Base-by-base conservation (phyloP, 2,329 filamentous ascomycete species). In the Beauveria scarabaeidicola region DNA sequence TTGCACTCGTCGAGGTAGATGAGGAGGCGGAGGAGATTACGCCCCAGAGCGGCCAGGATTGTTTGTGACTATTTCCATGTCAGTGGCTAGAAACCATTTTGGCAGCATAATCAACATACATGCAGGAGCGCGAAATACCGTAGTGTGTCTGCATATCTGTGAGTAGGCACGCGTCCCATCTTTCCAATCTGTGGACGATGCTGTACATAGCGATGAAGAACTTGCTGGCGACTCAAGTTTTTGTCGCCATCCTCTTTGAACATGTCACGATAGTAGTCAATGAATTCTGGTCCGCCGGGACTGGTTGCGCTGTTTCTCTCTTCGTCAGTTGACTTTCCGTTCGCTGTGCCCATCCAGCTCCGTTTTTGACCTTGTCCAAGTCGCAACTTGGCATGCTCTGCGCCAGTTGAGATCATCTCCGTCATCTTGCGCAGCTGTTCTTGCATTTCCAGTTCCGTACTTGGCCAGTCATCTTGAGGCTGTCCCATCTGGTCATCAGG, bases 41-140 rank as follows among this genome's bases (percentile, higher is more conserved):
- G 56, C 1, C 56, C 56, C 13, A 52, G 21, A 21, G 48, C 40
- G 2, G 38, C 19, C 13, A 59, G 40, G 23, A 59, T 52, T 13
- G 56, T 52, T 19, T 52, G 50, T 5, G 56, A 59, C 56, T 59
- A 7, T 29, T 19, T 29, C 1, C 19, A n/a, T 11, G n/a, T 52
- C 38, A 38, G 47, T 51, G 7, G 11, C 21, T 27, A n/a, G 15
- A 21, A 3, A 19, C 10, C 3, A 9, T 19, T 9, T 25, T 40
- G 27, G n/a, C 9, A 11, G 38, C 4, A 27, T 27, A 5, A 1
- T 6, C 10, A 2, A 9, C 56, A 11, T 52, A 52, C 56, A 17
- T 59, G 56, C 27, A 59, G 48, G 29, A 59, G 56, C 0, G 48
- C 38, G 29, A 59, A 59, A 21, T 59, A 59, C 5, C 56, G 56